phyloP scores from a whole-genome alignment of 2,329 filamentous ascomycete genomes.

The Akanthomyces lecanii region DNA sequence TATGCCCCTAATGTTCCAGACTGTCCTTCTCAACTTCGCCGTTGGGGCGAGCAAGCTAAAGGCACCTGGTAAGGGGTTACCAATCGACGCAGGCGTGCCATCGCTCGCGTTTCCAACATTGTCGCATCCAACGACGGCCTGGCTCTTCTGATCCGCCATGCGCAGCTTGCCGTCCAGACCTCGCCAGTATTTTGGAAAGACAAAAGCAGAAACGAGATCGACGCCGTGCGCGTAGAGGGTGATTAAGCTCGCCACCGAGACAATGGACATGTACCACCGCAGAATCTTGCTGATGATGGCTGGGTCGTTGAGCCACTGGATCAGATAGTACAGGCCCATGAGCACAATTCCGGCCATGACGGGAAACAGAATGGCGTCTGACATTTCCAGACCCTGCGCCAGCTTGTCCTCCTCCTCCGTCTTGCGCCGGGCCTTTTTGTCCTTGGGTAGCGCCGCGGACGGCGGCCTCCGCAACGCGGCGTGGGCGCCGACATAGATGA shows the following conservation, averaged over 20 bases:
- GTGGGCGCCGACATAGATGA: conserved; percentile 81
- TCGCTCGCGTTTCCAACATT: conserved; percentile 29
- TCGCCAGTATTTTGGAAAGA: conserved; percentile 71
- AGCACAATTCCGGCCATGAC: conserved; percentile 70
- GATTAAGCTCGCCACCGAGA: conserved; percentile 73
- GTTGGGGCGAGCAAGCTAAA: conserved; percentile 33
- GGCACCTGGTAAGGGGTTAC: conserved; percentile 29
- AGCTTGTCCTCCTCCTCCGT: conserved; percentile 48
- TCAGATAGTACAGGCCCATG: conserved; percentile 75
- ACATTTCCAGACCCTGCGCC: conserved; percentile 52
- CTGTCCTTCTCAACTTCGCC: conserved; percentile 22
- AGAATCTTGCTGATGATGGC: conserved; percentile 77
- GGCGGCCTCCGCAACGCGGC: conserved; percentile 79
- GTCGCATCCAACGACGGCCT: conserved; percentile 36
- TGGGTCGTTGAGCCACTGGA: conserved; percentile 83
- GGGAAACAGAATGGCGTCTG: conserved; percentile 82
- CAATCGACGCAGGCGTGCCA: conserved; percentile 23
- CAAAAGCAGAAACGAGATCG: conserved; percentile 58
- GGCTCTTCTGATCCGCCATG: conserved; percentile 39
- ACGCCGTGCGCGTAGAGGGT: conserved; percentile 70
- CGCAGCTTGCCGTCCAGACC: conserved; percentile 39
- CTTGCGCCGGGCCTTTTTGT: conserved; percentile 39
- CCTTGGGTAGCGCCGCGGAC: conserved; percentile 63
- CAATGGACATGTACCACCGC: conserved; percentile 74
- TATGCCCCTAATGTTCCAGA: conserved; percentile 50